Evolutionary conservation across 306 rosid genomes (phyloP).

Genomic region (Erythrophleum fordii): DNA sequence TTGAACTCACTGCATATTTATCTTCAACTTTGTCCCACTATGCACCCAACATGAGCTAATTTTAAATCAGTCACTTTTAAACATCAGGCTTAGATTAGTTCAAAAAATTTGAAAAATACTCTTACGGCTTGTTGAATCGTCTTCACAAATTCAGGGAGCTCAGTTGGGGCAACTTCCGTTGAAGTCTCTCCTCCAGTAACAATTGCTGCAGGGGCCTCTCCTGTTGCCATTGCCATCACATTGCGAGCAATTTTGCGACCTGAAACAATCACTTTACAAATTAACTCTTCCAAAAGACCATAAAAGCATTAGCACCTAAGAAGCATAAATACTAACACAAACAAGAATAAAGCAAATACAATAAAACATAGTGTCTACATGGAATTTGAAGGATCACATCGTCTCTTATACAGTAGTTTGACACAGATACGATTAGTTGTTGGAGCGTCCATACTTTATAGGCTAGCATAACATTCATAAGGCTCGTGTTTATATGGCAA

Average conservation of each 20-base stretch:
- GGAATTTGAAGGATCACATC: not conserved
- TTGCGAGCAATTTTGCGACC: conserved; percentile 80
- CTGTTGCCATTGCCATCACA: conserved; percentile 92
- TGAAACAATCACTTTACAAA: conserved; percentile 42
- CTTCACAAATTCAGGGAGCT: conserved; percentile 74
- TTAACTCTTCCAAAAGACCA: not conserved
- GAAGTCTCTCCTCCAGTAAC: conserved; percentile 79
- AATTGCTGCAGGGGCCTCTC: conserved; percentile 88
- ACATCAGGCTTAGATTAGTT: not conserved
- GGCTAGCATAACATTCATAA: not conserved
- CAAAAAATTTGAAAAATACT: conserved; percentile 1
- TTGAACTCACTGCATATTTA: conserved; percentile 86
- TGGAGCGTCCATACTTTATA: not conserved
- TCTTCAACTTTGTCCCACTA: conserved; percentile 98
- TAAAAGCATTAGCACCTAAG: not conserved
- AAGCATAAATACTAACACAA: not conserved
- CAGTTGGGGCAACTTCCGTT: conserved; percentile 60
- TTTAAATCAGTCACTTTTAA: conserved; percentile 23
- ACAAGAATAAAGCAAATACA: not conserved
- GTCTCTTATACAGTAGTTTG: not conserved
- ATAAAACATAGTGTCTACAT: not conserved
- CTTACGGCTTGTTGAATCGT: conserved; percentile 70
- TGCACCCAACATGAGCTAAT: conserved; percentile 34
- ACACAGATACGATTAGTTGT: not conserved
- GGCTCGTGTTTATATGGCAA: not conserved